Conservation (phyloP, 495 filamentous ascomycete genomes). For the Astrothelium subdiscretum region DNA sequence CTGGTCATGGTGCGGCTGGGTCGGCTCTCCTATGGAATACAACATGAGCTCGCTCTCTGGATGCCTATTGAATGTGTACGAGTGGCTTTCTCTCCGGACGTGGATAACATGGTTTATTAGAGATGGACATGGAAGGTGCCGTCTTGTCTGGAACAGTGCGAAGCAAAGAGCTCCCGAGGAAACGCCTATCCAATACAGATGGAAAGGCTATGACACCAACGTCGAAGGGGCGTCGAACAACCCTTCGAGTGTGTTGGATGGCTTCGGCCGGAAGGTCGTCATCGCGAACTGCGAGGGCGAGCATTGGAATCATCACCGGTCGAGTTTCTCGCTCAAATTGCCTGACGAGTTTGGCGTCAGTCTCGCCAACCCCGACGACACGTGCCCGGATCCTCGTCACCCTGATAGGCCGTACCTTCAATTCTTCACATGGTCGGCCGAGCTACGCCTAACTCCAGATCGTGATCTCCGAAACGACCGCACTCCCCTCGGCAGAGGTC, state of each 20-base stretch:
- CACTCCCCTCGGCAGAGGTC: not conserved
- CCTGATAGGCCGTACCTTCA: too few relatives aligned
- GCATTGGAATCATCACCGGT: too few relatives aligned
- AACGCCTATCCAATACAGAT: not conserved
- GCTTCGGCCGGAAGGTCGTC: not conserved
- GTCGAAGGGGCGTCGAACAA: not conserved
- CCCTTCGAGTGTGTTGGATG: not conserved
- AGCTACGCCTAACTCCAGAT: too few relatives aligned
- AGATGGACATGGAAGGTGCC: constrained; percentile 21
- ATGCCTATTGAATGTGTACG: constrained; percentile 16
- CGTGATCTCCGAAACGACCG: not conserved
- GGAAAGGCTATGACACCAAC: constrained; percentile 6
- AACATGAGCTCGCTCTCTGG: constrained; percentile 11
- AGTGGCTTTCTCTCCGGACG: constrained; percentile 27
- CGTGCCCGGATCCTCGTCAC: too few relatives aligned
- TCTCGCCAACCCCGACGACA: too few relatives aligned
- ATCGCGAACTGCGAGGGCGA: too few relatives aligned
- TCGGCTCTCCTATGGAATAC: constrained; percentile 18
- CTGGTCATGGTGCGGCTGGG: constrained; percentile 32
- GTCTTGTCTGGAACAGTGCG: constrained; percentile 19
- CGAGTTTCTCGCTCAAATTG: too few relatives aligned
- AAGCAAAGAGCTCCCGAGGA: not conserved
- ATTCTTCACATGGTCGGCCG: too few relatives aligned
- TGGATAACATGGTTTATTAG: constrained; percentile 31
- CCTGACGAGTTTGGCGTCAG: too few relatives aligned